A percentile compares a stretch with the other conserved stretches of the same genome.
These are phyloP conservation scores for Phallus indusiatus DNA, from an alignment of 768 basidiomycete genomes.

Conservation along the genomic window DNA sequence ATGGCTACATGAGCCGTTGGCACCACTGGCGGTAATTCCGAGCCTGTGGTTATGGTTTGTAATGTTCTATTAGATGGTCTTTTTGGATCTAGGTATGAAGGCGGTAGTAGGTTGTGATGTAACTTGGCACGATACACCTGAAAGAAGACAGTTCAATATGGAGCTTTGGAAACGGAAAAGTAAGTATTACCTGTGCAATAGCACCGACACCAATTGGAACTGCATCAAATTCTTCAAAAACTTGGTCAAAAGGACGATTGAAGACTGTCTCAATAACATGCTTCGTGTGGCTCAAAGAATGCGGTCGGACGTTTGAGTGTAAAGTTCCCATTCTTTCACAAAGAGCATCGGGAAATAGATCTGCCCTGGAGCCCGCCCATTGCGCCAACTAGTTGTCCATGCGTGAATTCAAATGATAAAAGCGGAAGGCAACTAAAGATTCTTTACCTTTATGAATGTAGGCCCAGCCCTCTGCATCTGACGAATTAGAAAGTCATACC, in stretches of 20 bases:
- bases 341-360: conserved; percentile 81
- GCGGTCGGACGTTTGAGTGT: conserved; percentile 81
- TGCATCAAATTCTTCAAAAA: conserved; percentile 85
- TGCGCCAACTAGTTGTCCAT: conserved; percentile 64
- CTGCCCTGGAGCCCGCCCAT: conserved; percentile 95
- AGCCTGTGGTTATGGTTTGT: conserved; percentile 43
- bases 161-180: neutral
- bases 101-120: conserved; percentile 75
- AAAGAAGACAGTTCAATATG: neutral
- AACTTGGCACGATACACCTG: conserved; percentile 87
- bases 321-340: conserved; percentile 78
- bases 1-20: conserved; percentile 88
- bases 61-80: conserved; percentile 39
- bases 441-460: conserved; percentile 83
- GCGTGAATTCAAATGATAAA: neutral
- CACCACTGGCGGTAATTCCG: conserved; percentile 56
- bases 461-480: conserved; percentile 95
- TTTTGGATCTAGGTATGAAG: conserved; percentile 72
- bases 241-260: conserved; percentile 69
- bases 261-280: conserved; percentile 77
- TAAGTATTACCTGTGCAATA: conserved; percentile 70
- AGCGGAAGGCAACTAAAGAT: neutral
- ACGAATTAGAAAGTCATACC: conserved; percentile 82
- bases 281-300: conserved; percentile 72
- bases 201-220: conserved; percentile 93